Percentiles rank a stretch among this genome's conserved stretches.
These are phyloP conservation scores for Epichloe brachyelytri DNA, from an alignment of 2,329 filamentous ascomycete species.

Conservation along the genomic window DNA sequence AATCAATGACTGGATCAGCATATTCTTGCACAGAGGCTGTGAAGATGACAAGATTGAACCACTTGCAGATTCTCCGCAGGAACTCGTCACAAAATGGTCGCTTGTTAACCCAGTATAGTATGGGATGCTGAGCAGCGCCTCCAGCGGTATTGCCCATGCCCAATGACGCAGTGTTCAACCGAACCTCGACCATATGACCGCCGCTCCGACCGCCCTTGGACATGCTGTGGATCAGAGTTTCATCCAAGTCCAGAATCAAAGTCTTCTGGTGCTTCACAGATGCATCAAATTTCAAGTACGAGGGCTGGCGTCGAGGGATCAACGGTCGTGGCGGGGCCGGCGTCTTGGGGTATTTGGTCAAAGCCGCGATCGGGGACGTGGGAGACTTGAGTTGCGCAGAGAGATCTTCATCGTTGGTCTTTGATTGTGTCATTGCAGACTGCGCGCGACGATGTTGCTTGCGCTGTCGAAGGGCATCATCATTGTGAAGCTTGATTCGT, in stretches of 20 bases:
- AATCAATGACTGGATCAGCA: constrained; percentile 96
- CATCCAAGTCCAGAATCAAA: constrained; percentile 86
- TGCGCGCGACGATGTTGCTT: constrained; percentile 55
- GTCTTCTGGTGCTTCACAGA: constrained; percentile 66
- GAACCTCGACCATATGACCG: constrained; percentile 98
- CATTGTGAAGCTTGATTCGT: constrained; percentile 77
- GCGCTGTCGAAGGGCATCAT: constrained; percentile 60
- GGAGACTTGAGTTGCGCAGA: constrained; percentile 86
- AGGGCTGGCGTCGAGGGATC: constrained; percentile 79
- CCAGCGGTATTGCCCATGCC: constrained; percentile 53
- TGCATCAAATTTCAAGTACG: constrained; percentile 57
- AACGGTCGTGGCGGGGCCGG: constrained; percentile 82
- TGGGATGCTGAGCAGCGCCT: constrained; percentile 68
- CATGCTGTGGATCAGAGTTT: constrained; percentile 96
- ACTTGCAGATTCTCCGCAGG: constrained; percentile 80
- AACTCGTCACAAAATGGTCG: constrained; percentile 96
- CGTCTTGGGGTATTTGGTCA: constrained; percentile 83
- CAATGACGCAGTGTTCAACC: constrained; percentile 60
- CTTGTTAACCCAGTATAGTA: constrained; percentile 98
- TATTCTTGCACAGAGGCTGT: constrained; percentile 98
- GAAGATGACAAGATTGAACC: constrained; percentile 96
- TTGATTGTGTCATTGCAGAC: constrained; percentile 31
- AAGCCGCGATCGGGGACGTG: constrained; percentile 62
- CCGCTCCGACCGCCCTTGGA: constrained; percentile 88
- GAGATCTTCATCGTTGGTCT: constrained; percentile 36